Evolutionary conservation across 1,284 basidiomycete species (phyloP), one percentile per base, ranked within the genome.

Genomic region (Stereum hirsutum): DNA sequence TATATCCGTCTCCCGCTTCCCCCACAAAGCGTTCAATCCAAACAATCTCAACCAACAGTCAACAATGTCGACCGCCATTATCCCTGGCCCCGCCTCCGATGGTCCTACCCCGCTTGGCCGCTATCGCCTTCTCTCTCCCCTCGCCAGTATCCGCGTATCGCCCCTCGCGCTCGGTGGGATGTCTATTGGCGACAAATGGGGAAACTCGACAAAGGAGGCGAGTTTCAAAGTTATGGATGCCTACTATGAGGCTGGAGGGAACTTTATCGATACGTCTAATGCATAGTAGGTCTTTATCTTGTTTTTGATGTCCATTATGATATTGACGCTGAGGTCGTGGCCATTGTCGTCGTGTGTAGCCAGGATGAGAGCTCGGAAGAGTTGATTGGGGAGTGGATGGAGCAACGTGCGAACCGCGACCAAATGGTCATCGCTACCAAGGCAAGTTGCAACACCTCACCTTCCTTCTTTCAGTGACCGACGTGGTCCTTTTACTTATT

Each of bases 321-420:
- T 11, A 11, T 6, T 32, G 4, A 19, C 5, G 11, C 14, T 14
- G 37, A 32, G 4, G 36, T 2, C 41, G 15, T 20, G 38, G 12
- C 27, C 14, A 14, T 25, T 27, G 17, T 10, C n/a, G 24, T 12
- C 15, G 30, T 25, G 20, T n/a, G 35, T 28, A 77, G 74, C 46
- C 70, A 75, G 43, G 63, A 71, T 28, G 74, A 69, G 37, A 55
- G 64, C 2, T 72, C 68, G 3, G 78, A 81, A 49, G 53, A 57
- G 32, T 68, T 75, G 45, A 68, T 79, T 28, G 78, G 78, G 1
- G 74, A 75, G 54, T 81, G 78, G 78, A 68, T 65, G 32, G 68
- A 74, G 43, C 38, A 53, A 8, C 61, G 70, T 5, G 66, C 63
- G 0, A 74, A 68, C 30, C 65, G 77, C 6, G 73, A 81, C 49